Conservation (phyloP, 164 flowering plant species). For the Tinospora cordifolia region DNA sequence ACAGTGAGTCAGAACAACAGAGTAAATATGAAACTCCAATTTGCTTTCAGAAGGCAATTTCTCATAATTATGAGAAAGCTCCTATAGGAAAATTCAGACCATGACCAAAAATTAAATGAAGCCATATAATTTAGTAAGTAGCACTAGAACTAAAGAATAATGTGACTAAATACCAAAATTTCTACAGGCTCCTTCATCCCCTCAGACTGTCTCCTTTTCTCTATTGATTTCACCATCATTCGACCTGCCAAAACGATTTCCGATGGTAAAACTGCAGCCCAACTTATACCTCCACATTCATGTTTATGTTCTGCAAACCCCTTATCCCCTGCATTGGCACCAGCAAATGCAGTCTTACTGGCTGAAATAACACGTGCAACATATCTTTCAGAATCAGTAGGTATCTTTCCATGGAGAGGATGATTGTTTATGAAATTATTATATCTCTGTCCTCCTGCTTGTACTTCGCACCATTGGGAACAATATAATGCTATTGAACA, state of each 20-base stretch:
- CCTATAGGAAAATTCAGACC: constrained; percentile 34
- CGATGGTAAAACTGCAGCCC: constrained; percentile 74
- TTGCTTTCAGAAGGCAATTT: constrained; percentile 43
- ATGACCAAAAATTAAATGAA: constrained; percentile 5
- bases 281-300: constrained; percentile 73
- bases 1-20: constrained; percentile 53
- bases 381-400: constrained; percentile 34
- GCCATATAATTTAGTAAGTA: not conserved
- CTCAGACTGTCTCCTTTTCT: constrained; percentile 21
- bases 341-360: constrained; percentile 12
- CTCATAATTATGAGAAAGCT: constrained; percentile 56
- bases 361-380: constrained; percentile 23
- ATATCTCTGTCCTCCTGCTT: constrained; percentile 48
- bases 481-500: constrained; percentile 75
- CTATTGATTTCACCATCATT: constrained; percentile 39
- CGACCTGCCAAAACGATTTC: constrained; percentile 77
- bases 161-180: constrained; percentile 36
- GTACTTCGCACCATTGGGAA: constrained; percentile 47
- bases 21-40: constrained; percentile 59
- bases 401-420: constrained; percentile 15
- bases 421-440: constrained; percentile 9
- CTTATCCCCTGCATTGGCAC: constrained; percentile 12
- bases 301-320: constrained; percentile 54
- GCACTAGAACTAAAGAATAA: constrained; percentile 9
- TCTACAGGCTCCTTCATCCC: constrained; percentile 16